phyloP scores from a whole-genome alignment of 2,329 filamentous ascomycete species.

The Monosporascus sp. region DNA sequence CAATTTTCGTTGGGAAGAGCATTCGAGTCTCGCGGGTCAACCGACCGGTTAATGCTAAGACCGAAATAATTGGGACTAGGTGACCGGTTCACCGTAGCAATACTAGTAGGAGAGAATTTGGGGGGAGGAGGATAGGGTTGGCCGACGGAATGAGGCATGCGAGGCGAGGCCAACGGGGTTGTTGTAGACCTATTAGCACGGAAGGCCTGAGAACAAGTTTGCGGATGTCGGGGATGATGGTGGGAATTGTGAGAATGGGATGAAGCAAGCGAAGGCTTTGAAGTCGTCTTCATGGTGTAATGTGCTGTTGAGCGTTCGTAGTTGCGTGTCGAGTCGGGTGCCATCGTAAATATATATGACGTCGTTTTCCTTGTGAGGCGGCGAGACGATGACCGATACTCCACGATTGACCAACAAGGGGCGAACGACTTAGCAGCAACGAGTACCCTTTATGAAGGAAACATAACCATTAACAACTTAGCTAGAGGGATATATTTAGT shows the following conservation, averaged over 20 bases:
- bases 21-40: conserved; percentile 59
- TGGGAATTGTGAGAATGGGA: conserved; percentile 22
- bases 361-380: background rate
- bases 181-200: conserved; percentile 36
- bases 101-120: conserved; percentile 39
- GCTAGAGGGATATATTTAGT: background rate
- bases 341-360: conserved; percentile 17
- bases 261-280: conserved; percentile 23
- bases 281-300: conserved; percentile 29
- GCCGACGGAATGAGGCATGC: conserved; percentile 48
- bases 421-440: no score
- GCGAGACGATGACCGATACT: background rate
- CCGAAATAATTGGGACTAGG: conserved; percentile 86
- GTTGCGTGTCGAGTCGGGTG: conserved; percentile 21
- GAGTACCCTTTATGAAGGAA: background rate
- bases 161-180: conserved; percentile 49
- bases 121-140: conserved; percentile 44
- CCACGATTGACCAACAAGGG: no score
- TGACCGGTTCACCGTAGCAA: conserved; percentile 34
- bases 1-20: conserved; percentile 65
- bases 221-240: conserved; percentile 28
- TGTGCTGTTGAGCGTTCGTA: conserved; percentile 21
- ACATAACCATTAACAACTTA: background rate
- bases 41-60: conserved; percentile 58
- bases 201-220: conserved; percentile 35